Percentiles rank a stretch among this genome's conserved stretches.
phyloP scores from a whole-genome alignment of 2,329 filamentous ascomycete species.

The Penicillium hesseltinei region DNA sequence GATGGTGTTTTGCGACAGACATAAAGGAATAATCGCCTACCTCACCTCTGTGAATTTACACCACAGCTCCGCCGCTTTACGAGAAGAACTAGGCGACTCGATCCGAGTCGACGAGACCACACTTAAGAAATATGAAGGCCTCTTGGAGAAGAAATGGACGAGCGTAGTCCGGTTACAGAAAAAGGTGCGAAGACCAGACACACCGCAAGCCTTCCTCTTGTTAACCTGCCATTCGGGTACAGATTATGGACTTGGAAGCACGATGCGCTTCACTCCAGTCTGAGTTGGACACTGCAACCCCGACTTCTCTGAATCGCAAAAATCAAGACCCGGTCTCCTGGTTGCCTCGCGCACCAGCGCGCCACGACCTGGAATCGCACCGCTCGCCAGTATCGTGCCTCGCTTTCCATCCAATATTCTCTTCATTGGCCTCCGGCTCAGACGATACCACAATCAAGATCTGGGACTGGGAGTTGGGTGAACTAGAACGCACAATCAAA shows the following conservation, averaged over 20 bases:
- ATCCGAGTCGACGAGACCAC: constrained; percentile 73
- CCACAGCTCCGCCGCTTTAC: constrained; percentile 67
- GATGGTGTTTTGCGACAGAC: constrained; percentile 52
- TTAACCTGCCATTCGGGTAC: constrained; percentile 18
- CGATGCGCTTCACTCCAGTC: constrained; percentile 70
- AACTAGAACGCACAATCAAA: constrained; percentile 85
- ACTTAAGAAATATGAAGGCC: constrained; percentile 87
- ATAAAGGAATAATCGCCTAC: constrained; percentile 93
- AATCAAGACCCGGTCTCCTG: constrained; percentile 83
- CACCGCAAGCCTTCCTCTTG: constrained; percentile 4
- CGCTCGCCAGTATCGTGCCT: constrained; percentile 78
- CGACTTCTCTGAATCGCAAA: constrained; percentile 69
- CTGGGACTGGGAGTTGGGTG: constrained; percentile 94
- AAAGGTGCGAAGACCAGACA: constrained; percentile 56
- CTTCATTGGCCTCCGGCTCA: constrained; percentile 82
- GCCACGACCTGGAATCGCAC: constrained; percentile 81
- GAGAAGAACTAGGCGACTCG: constrained; percentile 71
- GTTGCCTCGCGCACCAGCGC: constrained; percentile 79
- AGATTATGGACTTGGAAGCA: constrained; percentile 93
- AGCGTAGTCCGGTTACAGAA: constrained; percentile 92
- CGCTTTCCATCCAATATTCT: constrained; percentile 90
- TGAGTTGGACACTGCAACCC: constrained; percentile 82
- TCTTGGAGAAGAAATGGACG: constrained; percentile 98
- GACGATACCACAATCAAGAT: constrained; percentile 95
- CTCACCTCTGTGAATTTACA: constrained; percentile 70